Conservation (phyloP, 345 rosid genomes). For the Aegle marmelos region DNA sequence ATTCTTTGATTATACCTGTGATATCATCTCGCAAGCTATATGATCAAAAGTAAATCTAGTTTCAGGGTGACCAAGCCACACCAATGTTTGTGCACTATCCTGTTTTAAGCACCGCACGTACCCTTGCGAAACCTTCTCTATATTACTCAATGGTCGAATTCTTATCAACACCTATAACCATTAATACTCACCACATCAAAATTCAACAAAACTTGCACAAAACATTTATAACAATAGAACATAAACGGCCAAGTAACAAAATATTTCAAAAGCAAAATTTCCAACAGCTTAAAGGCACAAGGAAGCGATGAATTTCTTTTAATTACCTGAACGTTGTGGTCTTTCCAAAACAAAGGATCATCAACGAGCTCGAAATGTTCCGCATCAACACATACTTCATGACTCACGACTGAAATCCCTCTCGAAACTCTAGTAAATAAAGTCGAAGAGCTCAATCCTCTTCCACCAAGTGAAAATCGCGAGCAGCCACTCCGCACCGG, state of each 20-base stretch:
- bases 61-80: conserved; percentile 90
- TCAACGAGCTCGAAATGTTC: conserved; percentile 74
- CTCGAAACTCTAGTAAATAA: conserved; percentile 43
- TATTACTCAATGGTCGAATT: conserved; percentile 61
- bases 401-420: conserved; percentile 38
- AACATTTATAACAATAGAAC: no score
- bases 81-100: conserved; percentile 68
- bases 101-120: conserved; percentile 66
- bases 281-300: background rate
- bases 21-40: conserved; percentile 70
- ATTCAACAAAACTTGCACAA: background rate
- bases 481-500: conserved; percentile 55
- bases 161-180: conserved; percentile 74
- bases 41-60: conserved; percentile 94
- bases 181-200: conserved; percentile 5
- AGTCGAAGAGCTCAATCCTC: conserved; percentile 37
- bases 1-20: conserved; percentile 52
- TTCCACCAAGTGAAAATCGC: conserved; percentile 57
- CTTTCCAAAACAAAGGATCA: conserved; percentile 77
- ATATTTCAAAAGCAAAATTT: background rate
- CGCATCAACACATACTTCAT: conserved; percentile 37
- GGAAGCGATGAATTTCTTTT: background rate
- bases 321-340: conserved; percentile 86
- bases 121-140: conserved; percentile 72
- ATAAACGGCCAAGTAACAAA: background rate